These are phyloP conservation scores for Talaromyces sp. DNA, from an alignment of 2,329 filamentous ascomycete genomes.

Conservation along the genomic window DNA sequence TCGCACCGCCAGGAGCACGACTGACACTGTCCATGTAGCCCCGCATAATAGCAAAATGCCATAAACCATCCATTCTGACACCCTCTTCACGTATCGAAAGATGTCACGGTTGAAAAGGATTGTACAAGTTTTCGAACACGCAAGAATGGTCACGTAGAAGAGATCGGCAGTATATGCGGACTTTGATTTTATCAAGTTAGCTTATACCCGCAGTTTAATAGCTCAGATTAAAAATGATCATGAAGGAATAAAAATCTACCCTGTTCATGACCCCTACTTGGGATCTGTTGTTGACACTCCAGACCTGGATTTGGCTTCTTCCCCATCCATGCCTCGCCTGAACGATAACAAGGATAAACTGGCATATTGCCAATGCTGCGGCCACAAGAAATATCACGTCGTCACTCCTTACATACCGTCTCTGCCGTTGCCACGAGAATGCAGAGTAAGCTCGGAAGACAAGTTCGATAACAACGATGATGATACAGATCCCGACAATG, in stretches of 20 bases:
- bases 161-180: background rate
- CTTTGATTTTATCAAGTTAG: background rate
- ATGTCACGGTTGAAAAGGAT: background rate
- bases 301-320: background rate
- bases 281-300: background rate
- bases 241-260: background rate
- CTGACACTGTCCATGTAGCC: background rate
- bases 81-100: background rate
- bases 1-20: background rate
- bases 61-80: background rate
- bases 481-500: background rate
- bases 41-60: background rate
- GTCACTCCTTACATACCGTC: background rate
- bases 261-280: background rate
- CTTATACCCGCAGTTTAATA: background rate
- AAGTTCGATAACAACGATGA: background rate
- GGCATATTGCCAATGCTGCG: background rate
- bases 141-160: background rate
- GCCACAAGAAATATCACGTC: background rate
- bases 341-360: background rate
- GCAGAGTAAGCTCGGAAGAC: background rate
- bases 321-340: background rate
- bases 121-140: background rate
- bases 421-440: background rate
- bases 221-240: background rate